A percentile compares a stretch with the other conserved stretches of the same genome.
Evolutionary conservation across 441 rosid species (phyloP).

Genomic region (Populus hybrid): DNA sequence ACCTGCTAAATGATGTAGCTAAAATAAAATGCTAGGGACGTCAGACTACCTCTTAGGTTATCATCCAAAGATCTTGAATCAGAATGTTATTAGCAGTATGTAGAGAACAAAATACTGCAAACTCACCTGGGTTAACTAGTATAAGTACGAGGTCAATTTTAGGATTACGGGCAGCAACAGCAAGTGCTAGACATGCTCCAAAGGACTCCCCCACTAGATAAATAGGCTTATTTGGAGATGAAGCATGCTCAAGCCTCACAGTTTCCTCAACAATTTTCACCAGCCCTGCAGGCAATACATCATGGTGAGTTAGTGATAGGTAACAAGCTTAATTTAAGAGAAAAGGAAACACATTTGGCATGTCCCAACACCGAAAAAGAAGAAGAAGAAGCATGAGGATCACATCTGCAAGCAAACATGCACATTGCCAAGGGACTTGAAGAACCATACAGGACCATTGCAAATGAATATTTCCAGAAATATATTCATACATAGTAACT

Average conservation of each 20-base stretch:
- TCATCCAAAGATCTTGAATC: not conserved
- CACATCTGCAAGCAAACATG: not conserved
- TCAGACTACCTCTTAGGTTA: not conserved
- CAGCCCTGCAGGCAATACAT: constrained; percentile 37
- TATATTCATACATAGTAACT: not conserved
- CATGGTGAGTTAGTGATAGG: not conserved
- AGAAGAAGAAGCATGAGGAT: not conserved
- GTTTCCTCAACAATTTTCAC: constrained; percentile 62
- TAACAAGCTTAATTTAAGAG: not conserved
- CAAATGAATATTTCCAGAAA: not conserved
- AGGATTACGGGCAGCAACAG: constrained; percentile 74
- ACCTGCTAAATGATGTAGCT: not conserved
- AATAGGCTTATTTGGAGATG: constrained; percentile 62
- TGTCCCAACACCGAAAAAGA: not conserved
- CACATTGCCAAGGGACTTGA: not conserved
- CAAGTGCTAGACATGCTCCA: constrained; percentile 77
- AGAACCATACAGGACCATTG: not conserved
- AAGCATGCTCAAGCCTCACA: constrained; percentile 46
- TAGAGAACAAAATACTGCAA: not conserved
- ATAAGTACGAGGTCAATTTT: constrained; percentile 55
- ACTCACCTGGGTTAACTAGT: constrained; percentile 21
- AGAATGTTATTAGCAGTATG: not conserved
- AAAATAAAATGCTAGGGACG: not conserved
- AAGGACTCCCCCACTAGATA: constrained; percentile 72
- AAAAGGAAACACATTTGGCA: not conserved